Evolutionary conservation across 768 basidiomycete genomes (phyloP).

Genomic region (Dentipellis fragilis): DNA sequence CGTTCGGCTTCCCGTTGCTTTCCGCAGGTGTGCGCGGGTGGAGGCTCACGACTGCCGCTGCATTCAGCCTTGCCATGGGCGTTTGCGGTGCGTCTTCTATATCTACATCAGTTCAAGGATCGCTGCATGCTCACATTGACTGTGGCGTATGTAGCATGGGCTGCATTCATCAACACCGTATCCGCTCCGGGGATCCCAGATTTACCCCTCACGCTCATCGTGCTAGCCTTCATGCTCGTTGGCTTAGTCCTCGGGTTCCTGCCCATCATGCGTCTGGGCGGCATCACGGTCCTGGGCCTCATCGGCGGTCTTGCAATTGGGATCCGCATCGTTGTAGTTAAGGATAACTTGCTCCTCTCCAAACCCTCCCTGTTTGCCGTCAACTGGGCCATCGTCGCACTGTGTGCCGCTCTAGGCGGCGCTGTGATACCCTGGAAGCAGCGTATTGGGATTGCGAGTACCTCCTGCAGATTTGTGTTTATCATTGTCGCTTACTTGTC

Average conservation of each 20-base stretch:
- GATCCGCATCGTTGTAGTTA: constrained; percentile 42
- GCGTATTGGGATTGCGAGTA: constrained; percentile 41
- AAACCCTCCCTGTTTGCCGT: constrained; percentile 21
- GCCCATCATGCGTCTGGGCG: constrained; percentile 37
- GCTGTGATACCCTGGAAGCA: constrained; percentile 34
- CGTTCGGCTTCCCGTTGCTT: constrained; percentile 44
- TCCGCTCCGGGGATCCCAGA: constrained; percentile 41
- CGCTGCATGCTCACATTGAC: constrained; percentile 22
- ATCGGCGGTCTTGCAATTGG: constrained; percentile 50
- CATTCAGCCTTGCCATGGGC: constrained; percentile 39
- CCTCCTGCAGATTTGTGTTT: neutral
- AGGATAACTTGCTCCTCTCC: constrained; percentile 37
- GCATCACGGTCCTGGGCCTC: constrained; percentile 35
- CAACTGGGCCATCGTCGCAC: constrained; percentile 46
- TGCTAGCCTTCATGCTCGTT: constrained; percentile 37
- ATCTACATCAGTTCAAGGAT: neutral
- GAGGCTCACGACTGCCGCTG: constrained; percentile 45
- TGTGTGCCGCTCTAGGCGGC: constrained; percentile 33
- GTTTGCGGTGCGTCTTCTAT: constrained; percentile 24
- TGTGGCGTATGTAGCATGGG: constrained; percentile 37
- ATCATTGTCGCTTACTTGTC: neutral
- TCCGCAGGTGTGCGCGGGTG: constrained; percentile 47
- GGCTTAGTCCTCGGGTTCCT: constrained; percentile 48
- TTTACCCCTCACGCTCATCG: constrained; percentile 36
- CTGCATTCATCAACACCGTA: constrained; percentile 49